Base-by-base conservation (phyloP, 805 yeast species). In the Teunomyces gatunensis region DNA sequence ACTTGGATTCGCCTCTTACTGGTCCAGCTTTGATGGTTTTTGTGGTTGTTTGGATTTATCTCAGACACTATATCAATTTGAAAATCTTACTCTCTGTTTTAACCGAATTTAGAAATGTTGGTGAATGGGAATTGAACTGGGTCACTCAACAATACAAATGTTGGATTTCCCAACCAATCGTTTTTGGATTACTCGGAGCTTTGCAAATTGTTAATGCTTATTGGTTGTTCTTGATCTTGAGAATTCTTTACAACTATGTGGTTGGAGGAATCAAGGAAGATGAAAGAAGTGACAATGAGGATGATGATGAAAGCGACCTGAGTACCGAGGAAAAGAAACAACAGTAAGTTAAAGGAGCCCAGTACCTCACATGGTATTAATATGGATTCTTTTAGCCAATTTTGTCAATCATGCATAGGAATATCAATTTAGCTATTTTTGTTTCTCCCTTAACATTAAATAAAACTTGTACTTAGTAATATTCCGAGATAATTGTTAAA, bases 111-210 rank as follows among this genome's bases (percentile, higher is more conserved):
- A 79, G 76, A 54, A 80, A 95, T 1, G 89, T 88, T 20, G 99
- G 99, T 34, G 84, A 84, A 47, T 90, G 76, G 68, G 78, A 77
- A 47, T 74, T 94, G 56, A 82, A 89, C 73, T 94, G 89, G 83
- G 87, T 79, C 10, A 84, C 94, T 27, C 92, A 91, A 67, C 97
- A 94, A 67, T 94, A 92, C 74, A 94, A 94, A 69, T 94, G 98
- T 70, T 89, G 89, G 86, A 88, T 94, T 55, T 85, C 98, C 20
- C 96, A 89, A 70, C 87, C 89, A 46, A 90, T 94, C 64, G 91
- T 92, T 3, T 91, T 94, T 60, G 66, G 69, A 18, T 78, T 94
- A 60, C 78, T 94, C 50, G 73, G 78, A 45, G 91, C 94, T 0
- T 76, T 94, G 54, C 98, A 94, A 66, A 58, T 89, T 47, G 89